Percentiles rank a stretch among this genome's conserved stretches.
These are phyloP conservation scores for Myxozyma mucilagina DNA, from an alignment of 805 yeast genomes.

Conservation along the genomic window DNA sequence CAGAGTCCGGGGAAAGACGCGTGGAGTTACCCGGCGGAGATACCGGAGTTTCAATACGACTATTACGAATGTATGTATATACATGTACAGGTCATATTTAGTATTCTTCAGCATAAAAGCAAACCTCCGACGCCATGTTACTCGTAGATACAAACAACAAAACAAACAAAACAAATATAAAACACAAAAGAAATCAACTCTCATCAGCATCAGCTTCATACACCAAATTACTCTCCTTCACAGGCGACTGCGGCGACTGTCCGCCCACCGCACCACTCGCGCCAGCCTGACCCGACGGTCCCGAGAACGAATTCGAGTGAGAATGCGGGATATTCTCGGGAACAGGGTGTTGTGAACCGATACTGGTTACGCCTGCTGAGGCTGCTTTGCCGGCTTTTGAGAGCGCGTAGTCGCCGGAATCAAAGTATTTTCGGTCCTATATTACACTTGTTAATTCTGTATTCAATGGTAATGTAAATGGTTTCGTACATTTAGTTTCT, in stretches of 20 bases:
- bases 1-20: background rate
- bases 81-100: no score
- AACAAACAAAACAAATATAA: background rate
- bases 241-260: slow-evolving; percentile 17
- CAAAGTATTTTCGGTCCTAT: slow-evolving; percentile 85
- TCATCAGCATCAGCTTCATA: slow-evolving; percentile 19
- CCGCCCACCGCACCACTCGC: background rate
- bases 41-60: no score
- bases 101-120: no score
- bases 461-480: background rate
- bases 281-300: slow-evolving; percentile 4
- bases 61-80: no score
- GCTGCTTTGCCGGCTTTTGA: slow-evolving; percentile 45
- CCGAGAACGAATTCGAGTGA: slow-evolving; percentile 12
- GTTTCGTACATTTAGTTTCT: slow-evolving; percentile 49
- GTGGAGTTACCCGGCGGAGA: no score
- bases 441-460: no score
- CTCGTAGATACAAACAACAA: background rate
- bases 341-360: slow-evolving; percentile 36
- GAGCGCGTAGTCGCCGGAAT: slow-evolving; percentile 92
- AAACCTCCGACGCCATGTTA: no score
- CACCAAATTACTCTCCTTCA: slow-evolving; percentile 29
- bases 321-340: slow-evolving; percentile 38
- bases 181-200: background rate
- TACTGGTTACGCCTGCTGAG: slow-evolving; percentile 37